These are phyloP conservation scores for Trametes cubensis DNA, from an alignment of 768 basidiomycete species.

Conservation along the genomic window DNA sequence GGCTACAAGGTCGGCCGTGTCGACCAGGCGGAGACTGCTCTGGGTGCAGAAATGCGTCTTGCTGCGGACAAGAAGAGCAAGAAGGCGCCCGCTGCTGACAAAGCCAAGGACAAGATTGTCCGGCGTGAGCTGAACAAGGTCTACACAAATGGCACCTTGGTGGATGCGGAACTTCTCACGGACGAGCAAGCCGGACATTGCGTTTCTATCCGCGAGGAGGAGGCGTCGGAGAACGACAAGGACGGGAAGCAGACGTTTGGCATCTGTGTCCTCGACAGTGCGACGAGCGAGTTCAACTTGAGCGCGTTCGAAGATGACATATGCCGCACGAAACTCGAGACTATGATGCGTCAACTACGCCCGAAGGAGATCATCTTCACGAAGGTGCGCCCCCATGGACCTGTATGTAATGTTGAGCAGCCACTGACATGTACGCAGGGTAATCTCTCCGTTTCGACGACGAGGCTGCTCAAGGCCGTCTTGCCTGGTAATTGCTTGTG, in stretches of 20 bases:
- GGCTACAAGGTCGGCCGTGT: constrained; percentile 96
- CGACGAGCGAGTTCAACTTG: constrained; percentile 94
- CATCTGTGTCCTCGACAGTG: constrained; percentile 88
- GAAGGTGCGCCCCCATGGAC: constrained; percentile 55
- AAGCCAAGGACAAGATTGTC: constrained; percentile 84
- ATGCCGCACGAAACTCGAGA: constrained; percentile 91
- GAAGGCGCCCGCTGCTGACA: constrained; percentile 43
- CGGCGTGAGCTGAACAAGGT: constrained; percentile 83
- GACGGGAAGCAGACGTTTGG: constrained; percentile 70
- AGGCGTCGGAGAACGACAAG: constrained; percentile 40
- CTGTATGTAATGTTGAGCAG: neutral
- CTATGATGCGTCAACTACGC: constrained; percentile 85
- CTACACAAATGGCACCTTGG: constrained; percentile 93
- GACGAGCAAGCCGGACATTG: constrained; percentile 97
- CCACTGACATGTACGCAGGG: constrained; percentile 52
- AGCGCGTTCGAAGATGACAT: constrained; percentile 90
- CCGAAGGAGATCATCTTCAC: constrained; percentile 91
- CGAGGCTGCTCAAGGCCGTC: constrained; percentile 77
- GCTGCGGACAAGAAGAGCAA: constrained; percentile 67
- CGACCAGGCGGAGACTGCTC: constrained; percentile 94
- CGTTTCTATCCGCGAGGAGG: constrained; percentile 77
- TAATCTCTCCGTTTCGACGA: constrained; percentile 81
- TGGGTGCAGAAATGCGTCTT: constrained; percentile 94
- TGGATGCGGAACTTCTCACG: constrained; percentile 84
- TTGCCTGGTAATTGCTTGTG: constrained; percentile 83